These are phyloP conservation scores for Boletus barrowsii DNA, from an alignment of 768 basidiomycete species.

Conservation along the genomic window DNA sequence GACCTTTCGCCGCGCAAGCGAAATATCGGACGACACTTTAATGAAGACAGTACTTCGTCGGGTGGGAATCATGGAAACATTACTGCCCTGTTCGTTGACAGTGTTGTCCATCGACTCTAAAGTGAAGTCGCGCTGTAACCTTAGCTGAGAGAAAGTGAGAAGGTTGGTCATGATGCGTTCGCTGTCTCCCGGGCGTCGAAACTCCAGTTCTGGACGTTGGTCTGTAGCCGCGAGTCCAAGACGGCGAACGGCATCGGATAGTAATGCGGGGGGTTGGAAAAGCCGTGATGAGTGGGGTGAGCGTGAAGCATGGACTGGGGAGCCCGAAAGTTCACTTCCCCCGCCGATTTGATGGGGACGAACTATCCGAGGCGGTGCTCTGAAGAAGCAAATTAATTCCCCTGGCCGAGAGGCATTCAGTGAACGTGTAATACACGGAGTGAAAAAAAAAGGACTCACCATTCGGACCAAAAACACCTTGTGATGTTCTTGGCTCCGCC, in stretches of 20 bases:
- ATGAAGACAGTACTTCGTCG: conserved; percentile 61
- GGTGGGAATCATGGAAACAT: conserved; percentile 29
- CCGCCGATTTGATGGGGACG: conserved; percentile 42
- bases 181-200: conserved; percentile 47
- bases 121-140: conserved; percentile 37
- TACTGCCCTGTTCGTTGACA: conserved; percentile 13
- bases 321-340: conserved; percentile 45
- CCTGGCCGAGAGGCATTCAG: conserved; percentile 42
- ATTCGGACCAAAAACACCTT: conserved; percentile 86
- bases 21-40: conserved; percentile 47
- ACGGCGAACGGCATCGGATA: conserved; percentile 71
- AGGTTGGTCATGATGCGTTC: conserved; percentile 76
- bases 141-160: conserved; percentile 54
- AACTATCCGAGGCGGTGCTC: conserved; percentile 68
- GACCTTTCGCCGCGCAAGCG: conserved; percentile 48
- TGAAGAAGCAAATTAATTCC: conserved; percentile 84
- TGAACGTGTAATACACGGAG: background rate
- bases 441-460: conserved; percentile 43
- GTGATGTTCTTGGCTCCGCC: conserved; percentile 81
- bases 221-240: conserved; percentile 63
- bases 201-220: conserved; percentile 38
- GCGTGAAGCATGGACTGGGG: conserved; percentile 34
- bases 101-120: conserved; percentile 38
- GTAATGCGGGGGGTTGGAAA: conserved; percentile 61
- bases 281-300: conserved; percentile 30